Conservation (phyloP, 139 green algal species). For the Zygnema circumcarinatum region DNA sequence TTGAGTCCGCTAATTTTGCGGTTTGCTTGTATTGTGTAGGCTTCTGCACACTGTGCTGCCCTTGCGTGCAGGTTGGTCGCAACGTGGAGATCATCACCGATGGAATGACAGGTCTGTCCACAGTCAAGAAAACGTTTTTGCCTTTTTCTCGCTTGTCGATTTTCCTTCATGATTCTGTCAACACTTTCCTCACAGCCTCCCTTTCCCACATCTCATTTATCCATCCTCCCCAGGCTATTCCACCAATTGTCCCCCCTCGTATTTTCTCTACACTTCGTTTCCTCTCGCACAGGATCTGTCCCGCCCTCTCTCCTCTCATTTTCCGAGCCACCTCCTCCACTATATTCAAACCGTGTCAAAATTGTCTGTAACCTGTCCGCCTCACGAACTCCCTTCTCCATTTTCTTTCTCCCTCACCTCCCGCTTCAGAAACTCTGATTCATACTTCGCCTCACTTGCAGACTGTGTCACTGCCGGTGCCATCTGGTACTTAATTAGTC, state of each 20-base stretch:
- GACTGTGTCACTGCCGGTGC: background rate
- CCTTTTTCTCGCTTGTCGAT: too few species aligned
- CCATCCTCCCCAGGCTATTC: too few species aligned
- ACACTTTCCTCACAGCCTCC: background rate
- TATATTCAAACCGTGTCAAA: too few species aligned
- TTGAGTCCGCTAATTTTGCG: background rate
- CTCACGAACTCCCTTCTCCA: too few species aligned
- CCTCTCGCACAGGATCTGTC: background rate
- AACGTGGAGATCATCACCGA: constrained; percentile 35
- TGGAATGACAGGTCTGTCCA: constrained; percentile 30
- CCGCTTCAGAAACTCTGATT: background rate
- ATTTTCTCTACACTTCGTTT: too few species aligned
- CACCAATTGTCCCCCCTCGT: too few species aligned
- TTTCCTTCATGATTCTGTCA: constrained; percentile 6
- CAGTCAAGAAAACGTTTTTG: too few species aligned
- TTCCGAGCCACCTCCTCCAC: too few species aligned
- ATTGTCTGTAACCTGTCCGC: too few species aligned
- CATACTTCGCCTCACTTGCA: background rate
- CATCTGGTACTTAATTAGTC: background rate
- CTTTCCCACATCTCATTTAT: background rate
- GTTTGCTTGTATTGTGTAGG: constrained; percentile 6
- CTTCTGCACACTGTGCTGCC: constrained; percentile 26
- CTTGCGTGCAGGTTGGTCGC: constrained; percentile 38
- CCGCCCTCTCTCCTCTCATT: background rate
- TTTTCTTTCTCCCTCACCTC: background rate